Conservation (phyloP, 768 basidiomycete genomes). For the Symmetrospora coprosmae region DNA sequence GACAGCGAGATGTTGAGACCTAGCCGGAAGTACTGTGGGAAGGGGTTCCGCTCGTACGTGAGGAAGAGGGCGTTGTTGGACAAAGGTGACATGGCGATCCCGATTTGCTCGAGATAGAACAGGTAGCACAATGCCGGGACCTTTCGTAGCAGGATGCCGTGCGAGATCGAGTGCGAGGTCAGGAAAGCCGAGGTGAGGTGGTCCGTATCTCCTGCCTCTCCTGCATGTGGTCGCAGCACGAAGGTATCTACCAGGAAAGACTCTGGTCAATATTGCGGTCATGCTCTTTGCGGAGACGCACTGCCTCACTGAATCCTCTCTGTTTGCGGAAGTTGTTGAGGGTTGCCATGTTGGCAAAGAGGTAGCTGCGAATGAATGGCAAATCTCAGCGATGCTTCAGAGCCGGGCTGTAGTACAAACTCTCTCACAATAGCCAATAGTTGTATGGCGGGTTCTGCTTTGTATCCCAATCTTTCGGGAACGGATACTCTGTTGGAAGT, state of each 20-base stretch:
- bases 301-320: constrained; percentile 72
- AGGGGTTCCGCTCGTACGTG: constrained; percentile 88
- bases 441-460: constrained; percentile 82
- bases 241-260: constrained; percentile 67
- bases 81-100: constrained; percentile 93
- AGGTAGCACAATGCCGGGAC: constrained; percentile 94
- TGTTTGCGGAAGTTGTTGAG: constrained; percentile 79
- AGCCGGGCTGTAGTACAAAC: neutral
- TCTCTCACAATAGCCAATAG: constrained; percentile 50
- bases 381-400: too few species aligned
- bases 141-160: constrained; percentile 94
- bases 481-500: constrained; percentile 28
- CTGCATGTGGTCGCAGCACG: constrained; percentile 88
- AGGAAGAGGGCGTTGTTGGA: constrained; percentile 97
- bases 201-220: constrained; percentile 96
- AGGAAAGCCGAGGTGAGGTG: constrained; percentile 92
- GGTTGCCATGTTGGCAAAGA: constrained; percentile 91
- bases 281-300: constrained; percentile 2
- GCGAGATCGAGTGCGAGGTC: constrained; percentile 92
- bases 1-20: constrained; percentile 92
- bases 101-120: constrained; percentile 76
- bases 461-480: constrained; percentile 72
- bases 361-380: constrained; percentile 77
- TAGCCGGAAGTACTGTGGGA: constrained; percentile 86
- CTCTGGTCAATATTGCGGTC: too few species aligned